These are phyloP conservation scores for Emericellopsis atlantica DNA, from an alignment of 2,329 filamentous ascomycete genomes.

Conservation along the genomic window DNA sequence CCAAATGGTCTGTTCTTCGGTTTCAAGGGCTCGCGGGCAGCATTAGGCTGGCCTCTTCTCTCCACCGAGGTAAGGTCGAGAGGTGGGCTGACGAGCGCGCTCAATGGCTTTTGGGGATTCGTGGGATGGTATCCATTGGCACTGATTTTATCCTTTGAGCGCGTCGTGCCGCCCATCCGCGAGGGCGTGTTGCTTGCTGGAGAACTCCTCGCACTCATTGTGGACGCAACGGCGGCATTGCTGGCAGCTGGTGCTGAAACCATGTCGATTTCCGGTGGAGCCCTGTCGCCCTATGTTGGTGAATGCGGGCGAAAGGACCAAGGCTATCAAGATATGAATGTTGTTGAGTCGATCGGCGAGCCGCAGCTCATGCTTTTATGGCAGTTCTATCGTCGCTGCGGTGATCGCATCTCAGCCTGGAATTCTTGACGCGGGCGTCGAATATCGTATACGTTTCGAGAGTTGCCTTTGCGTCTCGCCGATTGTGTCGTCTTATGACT, in stretches of 20 bases:
- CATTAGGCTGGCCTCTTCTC: constrained; percentile 70
- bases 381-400: constrained; percentile 1
- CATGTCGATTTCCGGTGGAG: too few species aligned
- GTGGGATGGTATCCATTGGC: constrained; percentile 39
- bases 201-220: constrained; percentile 39
- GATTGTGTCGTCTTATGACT: neutral
- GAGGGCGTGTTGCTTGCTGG: constrained; percentile 21
- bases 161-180: constrained; percentile 19
- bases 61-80: constrained; percentile 86
- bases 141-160: constrained; percentile 37
- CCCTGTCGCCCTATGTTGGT: too few species aligned
- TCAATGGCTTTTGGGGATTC: constrained; percentile 38
- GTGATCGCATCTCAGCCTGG: constrained; percentile 2
- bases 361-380: neutral
- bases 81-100: constrained; percentile 44
- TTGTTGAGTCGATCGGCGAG: too few species aligned
- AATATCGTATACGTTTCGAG: neutral
- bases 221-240: constrained; percentile 18
- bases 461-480: neutral
- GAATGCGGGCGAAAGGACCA: too few species aligned
- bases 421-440: neutral
- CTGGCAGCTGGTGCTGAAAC: neutral
- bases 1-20: constrained; percentile 71
- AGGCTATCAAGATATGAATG: too few species aligned
- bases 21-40: constrained; percentile 63